Base-by-base conservation (phyloP, 1,139 yeast species). In the Pneumocystis carinii region DNA sequence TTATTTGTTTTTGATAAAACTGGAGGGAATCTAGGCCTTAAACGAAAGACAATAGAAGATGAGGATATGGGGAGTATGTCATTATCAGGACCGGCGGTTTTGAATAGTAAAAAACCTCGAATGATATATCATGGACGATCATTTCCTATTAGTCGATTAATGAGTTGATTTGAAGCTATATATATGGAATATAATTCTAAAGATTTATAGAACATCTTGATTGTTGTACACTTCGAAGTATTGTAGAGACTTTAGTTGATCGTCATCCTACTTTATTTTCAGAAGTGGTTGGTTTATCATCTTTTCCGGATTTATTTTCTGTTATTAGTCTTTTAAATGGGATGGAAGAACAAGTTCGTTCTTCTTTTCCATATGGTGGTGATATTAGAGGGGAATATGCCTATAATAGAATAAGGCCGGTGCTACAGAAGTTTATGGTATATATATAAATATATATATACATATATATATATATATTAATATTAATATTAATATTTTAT, bases 361-460 rank as follows among this genome's bases (percentile, higher is more conserved):
- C 73, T 27, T 79, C 80, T 65, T 74, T 88, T 67, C 96, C 96
- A 1, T 87, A 86, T 73, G 84, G 85, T 68, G 88, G 88, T 66
- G 89, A 86, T 69, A 76, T 79, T 27, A 78, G 80, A 62, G 83
- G 87, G 62, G 97, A 90, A 73, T 92, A 92, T 72, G 85, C 96
- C n/a, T 92, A 85, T 74, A 78, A 88, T 65, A 79, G 97, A 65
- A 86, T 90, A 64, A 85, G 88, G 70, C 42, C 42, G 3, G n/a
- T 39, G 3, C 24, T 57, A 57, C 84, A 89, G 1, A 75, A 78
- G 65, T 79, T 90, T 66, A 81, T 83, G 67, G 96, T 88, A 70
- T 88, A 90, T 70, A 79, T 89, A 67, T 42, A 29, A 19, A 29
- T 29, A 32, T 7, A n/a, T n/a, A n/a, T n/a, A n/a, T n/a, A n/a